Conservation (phyloP, 345 rosid species). For the Dipteronia dyeriana region DNA sequence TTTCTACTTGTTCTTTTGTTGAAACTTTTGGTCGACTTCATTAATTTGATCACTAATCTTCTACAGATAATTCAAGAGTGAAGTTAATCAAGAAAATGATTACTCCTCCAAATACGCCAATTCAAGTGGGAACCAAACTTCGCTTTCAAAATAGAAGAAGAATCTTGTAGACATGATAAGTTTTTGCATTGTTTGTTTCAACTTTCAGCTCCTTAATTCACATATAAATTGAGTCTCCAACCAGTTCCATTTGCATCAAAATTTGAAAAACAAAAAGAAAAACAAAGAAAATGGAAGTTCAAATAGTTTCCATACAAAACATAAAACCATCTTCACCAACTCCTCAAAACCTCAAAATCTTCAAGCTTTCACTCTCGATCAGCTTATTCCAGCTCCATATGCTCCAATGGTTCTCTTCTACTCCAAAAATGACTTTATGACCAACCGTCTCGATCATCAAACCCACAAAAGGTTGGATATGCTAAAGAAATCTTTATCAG, state of each 20-base stretch:
- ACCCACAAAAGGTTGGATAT: constrained; percentile 8
- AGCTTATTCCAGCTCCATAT: constrained; percentile 29
- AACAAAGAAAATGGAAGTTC: constrained; percentile 36
- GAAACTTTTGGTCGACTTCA: too few relatives aligned
- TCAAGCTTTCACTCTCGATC: constrained; percentile 44
- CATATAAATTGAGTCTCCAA: not conserved
- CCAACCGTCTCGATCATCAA: not conserved
- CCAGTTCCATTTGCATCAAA: not conserved
- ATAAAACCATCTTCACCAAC: constrained; percentile 47
- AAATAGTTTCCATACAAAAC: constrained; percentile 29
- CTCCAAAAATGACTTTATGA: not conserved
- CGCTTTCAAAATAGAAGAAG: not conserved
- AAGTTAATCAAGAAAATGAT: not conserved
- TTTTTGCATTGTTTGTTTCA: not conserved
- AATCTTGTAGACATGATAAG: constrained; percentile 6
- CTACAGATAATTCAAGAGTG: not conserved
- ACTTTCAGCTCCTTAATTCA: not conserved
- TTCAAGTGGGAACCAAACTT: not conserved
- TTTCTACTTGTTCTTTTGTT: not conserved
- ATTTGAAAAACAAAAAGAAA: not conserved
- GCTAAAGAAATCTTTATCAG: constrained; percentile 37
- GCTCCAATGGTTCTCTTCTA: constrained; percentile 40
- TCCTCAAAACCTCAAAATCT: constrained; percentile 33
- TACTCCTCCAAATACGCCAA: not conserved
- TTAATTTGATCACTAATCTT: not conserved